Conservation (phyloP, 805 yeast species). For the Kodamaea jinghongensis region DNA sequence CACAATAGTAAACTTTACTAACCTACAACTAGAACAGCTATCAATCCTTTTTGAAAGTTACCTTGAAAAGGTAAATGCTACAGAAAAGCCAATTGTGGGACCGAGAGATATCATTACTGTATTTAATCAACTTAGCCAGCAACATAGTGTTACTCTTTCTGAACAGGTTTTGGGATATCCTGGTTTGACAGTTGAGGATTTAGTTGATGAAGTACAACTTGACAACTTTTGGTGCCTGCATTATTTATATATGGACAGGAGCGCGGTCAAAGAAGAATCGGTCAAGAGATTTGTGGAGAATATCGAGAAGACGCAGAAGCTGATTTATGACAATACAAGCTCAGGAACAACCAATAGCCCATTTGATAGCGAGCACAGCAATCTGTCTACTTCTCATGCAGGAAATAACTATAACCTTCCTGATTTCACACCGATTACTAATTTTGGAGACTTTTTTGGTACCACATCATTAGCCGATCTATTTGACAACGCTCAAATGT, state of each 20-base stretch:
- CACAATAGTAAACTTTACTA: neutral
- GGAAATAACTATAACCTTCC: neutral
- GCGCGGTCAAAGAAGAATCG: neutral
- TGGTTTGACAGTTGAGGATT: conserved; percentile 1
- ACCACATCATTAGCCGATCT: conserved; percentile 1
- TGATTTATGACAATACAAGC: neutral
- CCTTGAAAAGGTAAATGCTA: neutral
- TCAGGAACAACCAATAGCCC: neutral
- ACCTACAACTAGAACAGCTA: conserved; percentile 2
- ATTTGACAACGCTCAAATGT: conserved; percentile 3
- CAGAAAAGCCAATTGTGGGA: neutral
- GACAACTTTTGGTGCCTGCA: conserved; percentile 13
- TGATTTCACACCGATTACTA: conserved; percentile 4
- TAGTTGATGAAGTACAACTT: conserved; percentile 9
- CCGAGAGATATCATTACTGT: conserved; percentile 3
- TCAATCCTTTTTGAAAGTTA: conserved; percentile 1
- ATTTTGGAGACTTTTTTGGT: conserved; percentile 4
- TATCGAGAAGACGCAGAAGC: conserved; percentile 1
- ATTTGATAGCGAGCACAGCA: neutral
- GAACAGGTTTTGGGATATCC: neutral
- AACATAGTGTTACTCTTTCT: neutral
- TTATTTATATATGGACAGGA: conserved; percentile 3
- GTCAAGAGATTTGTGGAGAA: conserved; percentile 2
- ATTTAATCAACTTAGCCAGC: neutral
- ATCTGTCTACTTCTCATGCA: neutral